phyloP scores from a whole-genome alignment of 306 rosid species.

The Canavalia ensiformis region DNA sequence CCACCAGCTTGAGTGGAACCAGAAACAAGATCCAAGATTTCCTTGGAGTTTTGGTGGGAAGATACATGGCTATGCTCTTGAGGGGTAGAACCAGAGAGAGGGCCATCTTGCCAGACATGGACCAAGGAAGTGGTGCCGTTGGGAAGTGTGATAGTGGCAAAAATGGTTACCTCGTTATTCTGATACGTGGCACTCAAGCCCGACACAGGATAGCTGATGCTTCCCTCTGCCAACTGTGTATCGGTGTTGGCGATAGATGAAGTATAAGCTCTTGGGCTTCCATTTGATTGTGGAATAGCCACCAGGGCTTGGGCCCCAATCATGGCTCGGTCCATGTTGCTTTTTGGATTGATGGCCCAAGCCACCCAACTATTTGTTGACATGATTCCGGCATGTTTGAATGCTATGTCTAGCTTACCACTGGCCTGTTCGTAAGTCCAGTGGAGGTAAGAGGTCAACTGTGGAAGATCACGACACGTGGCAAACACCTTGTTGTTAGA shows the following conservation, averaged over 20 bases:
- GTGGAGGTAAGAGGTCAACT: constrained; percentile 67
- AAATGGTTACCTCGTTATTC: constrained; percentile 64
- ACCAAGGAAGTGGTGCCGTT: constrained; percentile 49
- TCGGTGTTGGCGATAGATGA: neutral
- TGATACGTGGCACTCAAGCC: constrained; percentile 44
- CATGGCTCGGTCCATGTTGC: constrained; percentile 49
- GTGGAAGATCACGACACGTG: constrained; percentile 64
- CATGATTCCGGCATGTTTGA: constrained; percentile 50
- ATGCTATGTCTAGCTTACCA: constrained; percentile 68
- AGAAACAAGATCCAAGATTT: constrained; percentile 63
- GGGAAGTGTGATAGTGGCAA: constrained; percentile 66
- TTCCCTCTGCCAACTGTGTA: constrained; percentile 54
- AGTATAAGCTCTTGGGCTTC: constrained; percentile 34
- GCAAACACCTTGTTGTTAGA: constrained; percentile 46
- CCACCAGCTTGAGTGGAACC: constrained; percentile 55
- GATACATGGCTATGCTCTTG: neutral
- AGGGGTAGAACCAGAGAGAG: constrained; percentile 49
- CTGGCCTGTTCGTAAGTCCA: constrained; percentile 60
- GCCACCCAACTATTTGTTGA: constrained; percentile 66
- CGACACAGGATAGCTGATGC: constrained; percentile 43
- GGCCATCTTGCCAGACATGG: constrained; percentile 82
- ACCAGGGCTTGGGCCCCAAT: constrained; percentile 70
- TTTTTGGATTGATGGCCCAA: constrained; percentile 75
- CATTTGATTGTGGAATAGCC: constrained; percentile 52
- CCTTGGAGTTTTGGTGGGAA: constrained; percentile 51